Base-by-base conservation (phyloP, 192 early-diverging fungal genomes). In the Fimicolochytrium jonesii region DNA sequence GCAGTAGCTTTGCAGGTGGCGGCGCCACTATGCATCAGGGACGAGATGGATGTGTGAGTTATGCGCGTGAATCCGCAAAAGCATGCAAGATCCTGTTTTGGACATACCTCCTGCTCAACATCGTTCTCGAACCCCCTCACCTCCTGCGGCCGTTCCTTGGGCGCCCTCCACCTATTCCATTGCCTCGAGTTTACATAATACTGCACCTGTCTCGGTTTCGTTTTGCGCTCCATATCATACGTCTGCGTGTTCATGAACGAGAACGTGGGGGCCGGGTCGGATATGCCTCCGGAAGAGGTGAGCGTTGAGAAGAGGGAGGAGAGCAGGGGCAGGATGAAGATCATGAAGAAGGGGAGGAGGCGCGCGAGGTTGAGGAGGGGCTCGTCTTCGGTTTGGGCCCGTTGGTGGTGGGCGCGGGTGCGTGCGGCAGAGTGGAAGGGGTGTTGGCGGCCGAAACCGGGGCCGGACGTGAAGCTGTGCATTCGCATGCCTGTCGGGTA, bases 121-220 rank as follows among this genome's bases (percentile, higher is more conserved):
- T 81, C 74, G 10, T 82, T 66, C 64, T 97, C 93, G 65, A 90
- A 83, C 52, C 81, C 65, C 17, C 72, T 62, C 29, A 91, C 56
- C 59, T 83, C 82, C 49, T 75, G 48, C 23, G 73, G 61, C 43
- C 74, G 50, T 30, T 61, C 69, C 77, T 46, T 57, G 25, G 51
- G 56, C 61, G 69, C 78, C 31, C 28, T 67, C 66, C 20, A 64
- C 59, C 66, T 84, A 81, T 44, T 85, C 66, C 56, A 59, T 25
- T 20, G 13, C 15, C 50, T 45, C 20, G 51, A 48, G 54, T 94
- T 85, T n/a, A 97, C 89, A 72, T 78, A 97, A 71, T 93, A 97
- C 10, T 66, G 73, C 2, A 95, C 83, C 6, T 78, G 69, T 42
- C 84, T 83, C n/a, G 53, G 39, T 2, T 59, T 44, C 5, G 94